Evolutionary conservation across 1,284 basidiomycete species (phyloP), one percentile per base, ranked within the genome.

Genomic region (Naganishia cerealis): DNA sequence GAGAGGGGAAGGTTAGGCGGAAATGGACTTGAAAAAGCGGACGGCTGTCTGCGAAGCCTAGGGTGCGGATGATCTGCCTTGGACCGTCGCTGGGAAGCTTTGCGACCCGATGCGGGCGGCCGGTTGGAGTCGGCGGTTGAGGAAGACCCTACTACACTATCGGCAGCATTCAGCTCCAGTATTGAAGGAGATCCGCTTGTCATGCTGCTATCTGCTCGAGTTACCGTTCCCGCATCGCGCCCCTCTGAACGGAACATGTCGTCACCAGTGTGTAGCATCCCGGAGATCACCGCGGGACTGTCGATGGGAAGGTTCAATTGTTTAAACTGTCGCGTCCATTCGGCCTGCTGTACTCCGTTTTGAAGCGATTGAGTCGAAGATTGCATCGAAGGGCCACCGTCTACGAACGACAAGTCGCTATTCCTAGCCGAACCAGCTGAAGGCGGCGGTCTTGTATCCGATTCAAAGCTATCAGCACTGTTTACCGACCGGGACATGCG

Each of bases 1-100:
- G 77, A 73, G 10, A 80, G 71, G 2, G 79, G 78, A 33, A 81
- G 67, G 68, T 80, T 80, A 13, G 75, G 69, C 6, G 79, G 79
- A 66, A 76, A 72, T 8, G 78, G 43, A 38, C 40, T 68, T 1
- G 67, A 43, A 39, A 68, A 55, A 12, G 59, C 67, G 12, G 65
- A 55, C 16, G 43, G 43, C 36, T 56, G 43, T 21, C 57, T 42
- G 8, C 33, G 52, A 16, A 43, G 58, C 12, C 33, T 15, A 7
- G 39, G 24, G 12, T 42, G 36, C 24, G 50, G 54, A 12, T 40
- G 40, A 36, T 15, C 8, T 13, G 39, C 24, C 56, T 24, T 24
- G 3, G 63, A 46, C 33, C 26, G 52, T 13, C n/a, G 24, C 38
- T 53, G 46, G 2, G 21, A 50, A 21, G 46, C 9, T 9, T 24